Base-by-base conservation (phyloP, 108 stramenopile genomes). In the Nitzschia putrida region DNA sequence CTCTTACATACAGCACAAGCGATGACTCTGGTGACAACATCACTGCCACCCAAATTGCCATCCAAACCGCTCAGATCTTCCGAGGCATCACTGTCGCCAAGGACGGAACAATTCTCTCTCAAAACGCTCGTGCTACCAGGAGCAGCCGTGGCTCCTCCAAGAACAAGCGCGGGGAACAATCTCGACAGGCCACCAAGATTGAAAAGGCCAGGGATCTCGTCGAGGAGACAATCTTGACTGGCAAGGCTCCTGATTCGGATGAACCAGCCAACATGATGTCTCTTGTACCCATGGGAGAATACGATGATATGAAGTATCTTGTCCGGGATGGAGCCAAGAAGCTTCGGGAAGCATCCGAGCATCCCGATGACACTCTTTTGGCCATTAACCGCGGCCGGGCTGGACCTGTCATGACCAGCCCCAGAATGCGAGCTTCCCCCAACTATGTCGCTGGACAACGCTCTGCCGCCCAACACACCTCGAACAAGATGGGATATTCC, bases 321-420 rank as follows among this genome's bases (percentile, higher is more conserved):
- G 93, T 94, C 24, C 90, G 88, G n/a, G 93, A 94, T 71, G 93
- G 93, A 0, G 73, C 90, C n/a, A 94, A 90, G 67, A 91, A 90
- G 61, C 80, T 94, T 0, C 71, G 88, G 10, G 90, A 94, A 38
- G 85, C 82, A 26, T 66, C 76, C 10, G 76, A 74, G 0, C 53
- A 81, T 1, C 64, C 84, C 8, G 92, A 93, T 34, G 89, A 89
- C 34, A 54, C 74, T 21, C 69, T 92, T 0, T 42, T 83, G 37
- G 42, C 73, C 22, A 72, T 84, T 39, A 93, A 93, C 72, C 80
- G 83, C 39, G 71, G 67, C 25, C 69, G 90, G 13, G 71, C 54
- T 14, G 64, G 69, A 6, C 34, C 43, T 13, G 49, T 67, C 18
- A 24, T 55, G 3, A 68, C 67, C 3, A 79, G 75, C 23, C 71